A percentile compares a stretch with the other conserved stretches of the same genome.
Evolutionary conservation across 768 basidiomycete genomes (phyloP).

Genomic region (Leccinellum luteum): DNA sequence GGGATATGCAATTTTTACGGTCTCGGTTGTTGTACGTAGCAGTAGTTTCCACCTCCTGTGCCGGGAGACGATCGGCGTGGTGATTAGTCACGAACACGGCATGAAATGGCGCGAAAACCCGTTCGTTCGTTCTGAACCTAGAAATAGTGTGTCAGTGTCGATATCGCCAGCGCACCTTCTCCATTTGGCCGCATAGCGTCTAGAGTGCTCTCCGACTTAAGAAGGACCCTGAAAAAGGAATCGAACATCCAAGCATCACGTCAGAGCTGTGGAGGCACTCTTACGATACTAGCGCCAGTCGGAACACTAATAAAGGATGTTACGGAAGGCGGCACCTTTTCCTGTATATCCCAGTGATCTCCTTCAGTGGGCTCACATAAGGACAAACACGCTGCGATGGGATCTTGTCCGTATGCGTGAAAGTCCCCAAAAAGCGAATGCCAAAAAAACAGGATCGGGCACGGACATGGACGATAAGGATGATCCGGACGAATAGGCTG

Average conservation of each 20-base stretch:
- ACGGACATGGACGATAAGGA: constrained; percentile 10
- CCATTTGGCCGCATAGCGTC: constrained; percentile 14
- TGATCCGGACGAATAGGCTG: constrained; percentile 16
- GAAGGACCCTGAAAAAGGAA: constrained; percentile 3
- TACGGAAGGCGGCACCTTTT: neutral
- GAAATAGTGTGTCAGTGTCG: constrained; percentile 6
- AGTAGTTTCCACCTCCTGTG: neutral
- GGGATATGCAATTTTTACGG: neutral
- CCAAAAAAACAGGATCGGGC: constrained; percentile 3
- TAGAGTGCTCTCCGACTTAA: neutral
- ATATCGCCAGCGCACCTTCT: neutral
- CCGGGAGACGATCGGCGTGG: neutral
- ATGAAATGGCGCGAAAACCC: constrained; percentile 5
- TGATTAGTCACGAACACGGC: neutral
- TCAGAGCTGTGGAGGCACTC: neutral
- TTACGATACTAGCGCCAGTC: neutral
- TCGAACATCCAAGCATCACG: neutral
- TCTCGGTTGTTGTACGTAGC: neutral
- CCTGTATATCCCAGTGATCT: neutral
- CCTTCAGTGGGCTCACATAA: constrained; percentile 8
- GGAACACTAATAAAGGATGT: neutral
- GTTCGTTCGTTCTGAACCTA: constrained; percentile 1
- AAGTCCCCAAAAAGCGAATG: constrained; percentile 4
- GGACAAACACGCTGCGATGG: constrained; percentile 3
- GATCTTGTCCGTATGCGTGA: constrained; percentile 4